These are phyloP conservation scores for Boletus rubescentipes DNA, from an alignment of 768 basidiomycete genomes.

Conservation along the genomic window DNA sequence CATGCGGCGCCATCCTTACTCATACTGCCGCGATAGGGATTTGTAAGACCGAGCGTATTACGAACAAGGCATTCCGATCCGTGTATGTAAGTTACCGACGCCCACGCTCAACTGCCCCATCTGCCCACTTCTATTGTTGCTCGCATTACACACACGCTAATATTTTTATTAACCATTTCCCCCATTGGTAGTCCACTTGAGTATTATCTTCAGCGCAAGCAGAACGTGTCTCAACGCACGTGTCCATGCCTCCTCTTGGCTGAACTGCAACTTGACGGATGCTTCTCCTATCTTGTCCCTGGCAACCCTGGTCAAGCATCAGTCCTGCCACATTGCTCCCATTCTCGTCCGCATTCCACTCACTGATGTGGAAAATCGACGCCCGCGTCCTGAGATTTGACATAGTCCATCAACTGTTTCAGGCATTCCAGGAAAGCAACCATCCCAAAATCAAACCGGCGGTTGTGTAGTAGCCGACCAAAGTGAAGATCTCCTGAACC, in stretches of 20 bases:
- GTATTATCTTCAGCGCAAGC: constrained; percentile 81
- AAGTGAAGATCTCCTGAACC: constrained; percentile 92
- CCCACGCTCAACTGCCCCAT: no score
- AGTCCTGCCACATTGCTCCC: neutral
- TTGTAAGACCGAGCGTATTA: constrained; percentile 16
- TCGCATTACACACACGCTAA: no score
- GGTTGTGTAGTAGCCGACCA: constrained; percentile 87
- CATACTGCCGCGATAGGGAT: constrained; percentile 14
- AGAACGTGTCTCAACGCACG: constrained; percentile 89
- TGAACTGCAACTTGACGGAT: constrained; percentile 91
- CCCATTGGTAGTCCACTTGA: constrained; percentile 85
- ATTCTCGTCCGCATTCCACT: constrained; percentile 33
- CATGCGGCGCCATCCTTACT: constrained; percentile 14
- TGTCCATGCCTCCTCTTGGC: constrained; percentile 95
- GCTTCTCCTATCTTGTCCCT: constrained; percentile 97
- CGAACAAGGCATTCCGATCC: no score
- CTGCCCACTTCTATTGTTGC: no score
- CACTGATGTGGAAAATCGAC: constrained; percentile 88
- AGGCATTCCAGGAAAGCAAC: constrained; percentile 95
- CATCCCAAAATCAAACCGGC: constrained; percentile 95
- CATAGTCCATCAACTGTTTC: constrained; percentile 86
- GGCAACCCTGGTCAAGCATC: constrained; percentile 53
- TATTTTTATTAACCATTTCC: constrained; percentile 50
- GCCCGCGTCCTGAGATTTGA: constrained; percentile 66
- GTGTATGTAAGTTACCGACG: no score